These are phyloP conservation scores for Boletus pseudo-olivaceus DNA, from an alignment of 768 basidiomycete species.

Conservation along the genomic window DNA sequence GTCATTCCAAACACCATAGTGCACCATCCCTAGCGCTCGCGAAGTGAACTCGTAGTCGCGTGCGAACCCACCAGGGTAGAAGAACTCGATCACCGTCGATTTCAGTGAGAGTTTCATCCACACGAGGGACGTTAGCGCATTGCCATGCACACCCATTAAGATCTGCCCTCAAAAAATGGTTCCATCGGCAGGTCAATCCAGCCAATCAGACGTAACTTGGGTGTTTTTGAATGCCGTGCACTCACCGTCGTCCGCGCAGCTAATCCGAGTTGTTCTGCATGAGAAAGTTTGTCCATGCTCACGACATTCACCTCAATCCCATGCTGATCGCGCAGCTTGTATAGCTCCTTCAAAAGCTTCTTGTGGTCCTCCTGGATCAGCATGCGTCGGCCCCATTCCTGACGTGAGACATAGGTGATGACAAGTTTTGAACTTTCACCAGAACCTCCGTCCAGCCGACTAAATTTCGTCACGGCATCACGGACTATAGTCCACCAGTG, in stretches of 20 bases:
- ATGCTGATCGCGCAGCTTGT: slow-evolving; percentile 62
- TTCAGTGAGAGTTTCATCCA: slow-evolving; percentile 89
- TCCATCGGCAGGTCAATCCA: too few species aligned
- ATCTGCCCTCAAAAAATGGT: slow-evolving; percentile 49
- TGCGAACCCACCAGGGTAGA: slow-evolving; percentile 80
- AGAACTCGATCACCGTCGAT: slow-evolving; percentile 91
- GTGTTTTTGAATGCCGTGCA: not conserved
- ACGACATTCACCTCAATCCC: slow-evolving; percentile 90
- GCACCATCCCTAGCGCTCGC: slow-evolving; percentile 76
- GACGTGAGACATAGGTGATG: slow-evolving; percentile 90
- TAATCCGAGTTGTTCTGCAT: slow-evolving; percentile 75
- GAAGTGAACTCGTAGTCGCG: slow-evolving; percentile 82
- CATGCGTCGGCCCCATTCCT: slow-evolving; percentile 86
- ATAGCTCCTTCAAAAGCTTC: slow-evolving; percentile 67
- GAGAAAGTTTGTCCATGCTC: slow-evolving; percentile 74
- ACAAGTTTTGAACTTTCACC: slow-evolving; percentile 63
- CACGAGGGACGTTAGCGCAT: slow-evolving; percentile 80
- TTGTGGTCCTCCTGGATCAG: slow-evolving; percentile 75
- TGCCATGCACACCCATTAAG: slow-evolving; percentile 93
- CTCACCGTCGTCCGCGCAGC: slow-evolving; percentile 84
- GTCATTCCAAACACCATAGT: slow-evolving; percentile 83
- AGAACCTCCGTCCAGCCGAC: slow-evolving; percentile 49
- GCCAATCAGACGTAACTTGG: not conserved
- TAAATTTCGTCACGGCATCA: slow-evolving; percentile 67
- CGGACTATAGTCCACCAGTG: slow-evolving; percentile 86